Evolutionary conservation across 176 grass and related monocot species (phyloP), one percentile per base, ranked within the genome.

Genomic region (Musa schizocarpa): DNA sequence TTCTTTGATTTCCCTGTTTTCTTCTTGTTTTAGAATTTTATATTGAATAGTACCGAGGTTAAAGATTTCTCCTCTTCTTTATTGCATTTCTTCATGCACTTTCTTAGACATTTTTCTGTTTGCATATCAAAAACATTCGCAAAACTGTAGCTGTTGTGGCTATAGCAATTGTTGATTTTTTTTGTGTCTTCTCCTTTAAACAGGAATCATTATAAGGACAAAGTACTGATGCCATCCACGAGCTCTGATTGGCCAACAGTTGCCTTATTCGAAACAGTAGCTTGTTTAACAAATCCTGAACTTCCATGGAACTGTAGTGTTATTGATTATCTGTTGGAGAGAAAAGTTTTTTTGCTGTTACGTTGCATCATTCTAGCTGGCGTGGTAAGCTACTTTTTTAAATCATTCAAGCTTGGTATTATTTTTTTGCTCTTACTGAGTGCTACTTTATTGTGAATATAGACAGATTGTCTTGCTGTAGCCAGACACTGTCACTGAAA

Each of bases 211-310:
- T 94, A 86, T 88, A 78, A 77, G 58, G 69, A 76, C 55, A 85
- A 89, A 80, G 80, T 89, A 82, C 80, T 92, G 78, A 86, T 87
- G 83, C 63, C 81, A 64, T 62, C 83, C n/a, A 79, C 86, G 78
- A 62, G 56, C 69, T 74, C 86, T 78, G 19, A 83, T 76, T 71
- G 79, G 80, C 84, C 86, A 81, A 71, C 79, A 78, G 76, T 79
- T 51, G 77, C 74, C 73, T 89, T 94, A 76, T 76, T 99, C 57
- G 82, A 94, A 83, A 84, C 84, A 79, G 84, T 88, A 25, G 54
- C 80, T 80, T 94, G 90, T 72, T 94, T 99, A 83, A 82, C 91
- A 89, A 91, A 84, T 89, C 82, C 84, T 74, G 82, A 80, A 53
- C 81, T 93, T 75, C 90, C 88, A 23, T 99, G 95, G 95, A 83